A percentile compares a stretch with the other conserved stretches of the same genome.
Evolutionary conservation across 1,284 basidiomycete genomes (phyloP).

Genomic region (Entoloma clypeatum): DNA sequence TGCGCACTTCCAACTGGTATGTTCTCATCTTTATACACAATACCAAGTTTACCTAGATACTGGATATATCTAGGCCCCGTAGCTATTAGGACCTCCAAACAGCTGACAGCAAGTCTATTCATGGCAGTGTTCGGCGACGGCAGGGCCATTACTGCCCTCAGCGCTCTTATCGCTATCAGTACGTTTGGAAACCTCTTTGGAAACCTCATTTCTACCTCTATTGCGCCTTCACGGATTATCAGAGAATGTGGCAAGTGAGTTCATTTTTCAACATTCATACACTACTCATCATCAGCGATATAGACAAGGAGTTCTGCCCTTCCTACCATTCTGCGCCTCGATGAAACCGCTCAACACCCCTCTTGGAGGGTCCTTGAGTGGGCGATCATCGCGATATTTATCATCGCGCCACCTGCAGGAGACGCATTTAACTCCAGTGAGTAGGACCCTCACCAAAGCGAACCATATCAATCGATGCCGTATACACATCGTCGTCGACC

Average conservation of each 20-base stretch:
- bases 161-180: conserved; percentile 39
- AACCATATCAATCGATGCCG: neutral
- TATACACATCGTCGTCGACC: conserved; percentile 27
- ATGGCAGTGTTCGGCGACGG: conserved; percentile 45
- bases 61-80: conserved; percentile 38
- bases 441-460: conserved; percentile 6
- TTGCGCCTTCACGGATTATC: conserved; percentile 45
- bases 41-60: conserved; percentile 21
- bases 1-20: conserved; percentile 36
- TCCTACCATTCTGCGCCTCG: conserved; percentile 39
- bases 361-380: conserved; percentile 42
- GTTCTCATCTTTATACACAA: conserved; percentile 7
- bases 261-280: neutral
- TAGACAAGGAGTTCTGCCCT: conserved; percentile 41
- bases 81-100: conserved; percentile 37
- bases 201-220: conserved; percentile 28
- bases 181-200: conserved; percentile 24
- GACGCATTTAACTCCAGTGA: conserved; percentile 50
- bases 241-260: conserved; percentile 35
- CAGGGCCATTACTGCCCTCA: conserved; percentile 35
- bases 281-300: neutral
- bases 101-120: conserved; percentile 47
- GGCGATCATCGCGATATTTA: conserved; percentile 46
- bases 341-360: conserved; percentile 46
- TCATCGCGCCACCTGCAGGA: conserved; percentile 50